These are phyloP conservation scores for Lignosus rhinocerotis DNA, from an alignment of 1,284 basidiomycete species.

Conservation along the genomic window DNA sequence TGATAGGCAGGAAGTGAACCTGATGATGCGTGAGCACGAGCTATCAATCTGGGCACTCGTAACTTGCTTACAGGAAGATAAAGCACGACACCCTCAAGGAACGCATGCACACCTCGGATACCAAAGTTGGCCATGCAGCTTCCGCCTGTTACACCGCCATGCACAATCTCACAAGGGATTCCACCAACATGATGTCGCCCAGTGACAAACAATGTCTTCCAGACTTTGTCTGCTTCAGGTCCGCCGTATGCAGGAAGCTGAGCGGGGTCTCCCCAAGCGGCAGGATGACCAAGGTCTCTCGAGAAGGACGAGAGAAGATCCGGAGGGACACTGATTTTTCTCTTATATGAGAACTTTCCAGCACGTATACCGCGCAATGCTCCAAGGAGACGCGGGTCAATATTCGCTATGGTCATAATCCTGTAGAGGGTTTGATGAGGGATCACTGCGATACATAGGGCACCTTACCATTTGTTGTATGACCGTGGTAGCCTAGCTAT, in stretches of 20 bases:
- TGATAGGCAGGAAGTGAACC: constrained; percentile 68
- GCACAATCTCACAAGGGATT: constrained; percentile 72
- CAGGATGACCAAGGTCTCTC: constrained; percentile 55
- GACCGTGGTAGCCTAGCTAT: constrained; percentile 59
- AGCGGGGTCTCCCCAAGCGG: constrained; percentile 61
- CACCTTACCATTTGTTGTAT: constrained; percentile 65
- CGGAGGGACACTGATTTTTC: constrained; percentile 38
- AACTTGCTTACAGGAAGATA: constrained; percentile 60
- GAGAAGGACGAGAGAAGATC: constrained; percentile 49
- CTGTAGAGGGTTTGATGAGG: constrained; percentile 26
- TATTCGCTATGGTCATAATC: constrained; percentile 68
- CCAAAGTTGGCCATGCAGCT: constrained; percentile 62
- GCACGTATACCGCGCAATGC: constrained; percentile 53
- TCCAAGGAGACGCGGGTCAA: constrained; percentile 59
- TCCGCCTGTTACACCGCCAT: constrained; percentile 51
- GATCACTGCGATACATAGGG: not conserved
- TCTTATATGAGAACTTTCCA: constrained; percentile 59
- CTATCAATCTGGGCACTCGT: constrained; percentile 4
- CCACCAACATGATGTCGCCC: constrained; percentile 59
- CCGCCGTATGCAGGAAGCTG: constrained; percentile 64
- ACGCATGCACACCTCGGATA: constrained; percentile 54
- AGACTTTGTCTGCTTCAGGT: constrained; percentile 44
- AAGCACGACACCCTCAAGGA: constrained; percentile 59
- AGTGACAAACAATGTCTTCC: constrained; percentile 55
- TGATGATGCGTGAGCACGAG: constrained; percentile 29